Base-by-base conservation (phyloP, 2,329 filamentous ascomycete genomes). In the Colletotrichum incanum region DNA sequence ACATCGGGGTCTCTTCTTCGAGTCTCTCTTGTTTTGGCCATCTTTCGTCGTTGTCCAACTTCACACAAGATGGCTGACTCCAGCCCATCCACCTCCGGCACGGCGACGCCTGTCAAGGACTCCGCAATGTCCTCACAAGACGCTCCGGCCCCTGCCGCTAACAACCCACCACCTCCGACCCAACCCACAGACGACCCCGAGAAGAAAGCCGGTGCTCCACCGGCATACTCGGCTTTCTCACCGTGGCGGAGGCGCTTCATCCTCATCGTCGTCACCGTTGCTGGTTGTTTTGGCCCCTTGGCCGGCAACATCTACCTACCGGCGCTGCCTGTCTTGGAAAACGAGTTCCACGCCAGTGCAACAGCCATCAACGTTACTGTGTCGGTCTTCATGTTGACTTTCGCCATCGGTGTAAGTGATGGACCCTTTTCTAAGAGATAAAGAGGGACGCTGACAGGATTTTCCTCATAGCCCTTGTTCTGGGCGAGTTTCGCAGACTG, bases 221-320 rank as follows among this genome's bases (percentile, higher is more conserved):
- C 65, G 50, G 75, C 78, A 9, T 86, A 85, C 72, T 81, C 82
- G 6, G 83, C 81, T 0, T 82, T 84, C 59, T 77, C 81, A 0
- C 74, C 78, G 12, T 77, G 78, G 49, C 78, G 80, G 8, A 78
- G 79, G 64, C 77, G 78, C 20, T 80, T 85, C 62, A 81, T 85
- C 43, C 76, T 86, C 7, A 73, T 68, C 28, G 75, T 84, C 31
- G 81, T 84, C 58, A 84, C 83, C 2, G 74, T 79, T 6, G 83
- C 82, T 1, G 84, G 83, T 3, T 83, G 84, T 75, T 80, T 85
- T 52, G 84, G 81, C 0, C 84, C 84, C 11, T 71, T 86, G 23
- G 81, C 81, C n/a, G 84, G 83, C 39, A 81, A 80, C n/a, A 81
- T 86, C 41, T 86, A 86, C 74, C 75, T 86, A 2, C 84, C 84